These are phyloP conservation scores for Cyanidiococcus yangmingshanensis DNA, from an alignment of 23 red algal genomes.

Conservation along the genomic window DNA sequence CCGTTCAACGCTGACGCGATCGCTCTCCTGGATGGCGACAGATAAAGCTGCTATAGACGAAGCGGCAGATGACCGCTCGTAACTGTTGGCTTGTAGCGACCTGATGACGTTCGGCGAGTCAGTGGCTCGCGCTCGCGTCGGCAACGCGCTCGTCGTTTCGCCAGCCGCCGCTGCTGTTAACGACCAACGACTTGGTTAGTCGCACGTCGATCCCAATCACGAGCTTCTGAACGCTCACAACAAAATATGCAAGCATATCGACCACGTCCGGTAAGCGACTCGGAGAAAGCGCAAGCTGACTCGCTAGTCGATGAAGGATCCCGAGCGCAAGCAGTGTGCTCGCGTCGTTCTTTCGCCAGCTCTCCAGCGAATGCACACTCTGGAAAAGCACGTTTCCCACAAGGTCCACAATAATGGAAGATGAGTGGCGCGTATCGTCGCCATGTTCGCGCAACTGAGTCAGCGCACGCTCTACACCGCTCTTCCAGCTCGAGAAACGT, in stretches of 20 bases:
- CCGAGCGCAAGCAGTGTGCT: background rate
- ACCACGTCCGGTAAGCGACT: background rate
- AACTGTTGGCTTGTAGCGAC: background rate
- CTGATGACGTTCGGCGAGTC: no score
- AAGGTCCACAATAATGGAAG: background rate
- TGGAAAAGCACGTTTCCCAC: background rate
- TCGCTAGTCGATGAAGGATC: background rate
- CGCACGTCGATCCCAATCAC: background rate
- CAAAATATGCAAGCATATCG: background rate
- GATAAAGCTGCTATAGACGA: no score
- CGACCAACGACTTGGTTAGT: no score
- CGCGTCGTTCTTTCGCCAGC: background rate
- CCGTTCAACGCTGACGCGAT: background rate
- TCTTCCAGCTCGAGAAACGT: conserved; percentile 1
- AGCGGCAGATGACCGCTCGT: background rate
- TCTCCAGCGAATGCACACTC: background rate
- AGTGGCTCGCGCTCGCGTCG: background rate
- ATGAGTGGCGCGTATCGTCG: background rate
- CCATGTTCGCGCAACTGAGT: background rate
- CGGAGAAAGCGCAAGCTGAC: background rate
- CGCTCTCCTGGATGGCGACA: background rate
- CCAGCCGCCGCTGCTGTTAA: no score
- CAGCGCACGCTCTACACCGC: background rate
- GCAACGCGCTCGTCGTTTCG: background rate
- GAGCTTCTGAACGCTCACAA: background rate